These are phyloP conservation scores for Cyberlindnera misumaiensis DNA, from an alignment of 805 yeast species.

Conservation along the genomic window DNA sequence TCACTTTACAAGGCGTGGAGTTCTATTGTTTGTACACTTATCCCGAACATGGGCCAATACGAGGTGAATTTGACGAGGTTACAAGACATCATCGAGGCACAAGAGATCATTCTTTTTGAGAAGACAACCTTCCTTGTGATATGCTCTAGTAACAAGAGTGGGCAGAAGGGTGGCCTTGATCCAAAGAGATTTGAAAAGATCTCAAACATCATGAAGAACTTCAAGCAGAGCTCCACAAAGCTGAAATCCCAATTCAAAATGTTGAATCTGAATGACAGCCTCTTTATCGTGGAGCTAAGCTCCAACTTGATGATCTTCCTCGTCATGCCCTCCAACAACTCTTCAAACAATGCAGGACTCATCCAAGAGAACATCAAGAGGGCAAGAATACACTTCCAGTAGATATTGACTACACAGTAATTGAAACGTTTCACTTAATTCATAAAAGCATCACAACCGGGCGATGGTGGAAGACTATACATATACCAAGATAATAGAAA, in stretches of 20 bases:
- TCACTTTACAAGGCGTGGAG: slow-evolving; percentile 87
- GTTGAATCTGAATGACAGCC: slow-evolving; percentile 55
- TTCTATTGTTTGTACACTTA: slow-evolving; percentile 86
- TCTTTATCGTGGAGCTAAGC: slow-evolving; percentile 49
- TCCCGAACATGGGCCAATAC: slow-evolving; percentile 81
- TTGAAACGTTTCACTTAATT: not conserved
- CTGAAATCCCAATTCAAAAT: slow-evolving; percentile 79
- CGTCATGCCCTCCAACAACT: slow-evolving; percentile 37
- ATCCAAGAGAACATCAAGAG: slow-evolving; percentile 51
- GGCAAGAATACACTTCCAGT: slow-evolving; percentile 47
- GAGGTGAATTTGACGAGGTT: slow-evolving; percentile 70
- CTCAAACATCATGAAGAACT: slow-evolving; percentile 87
- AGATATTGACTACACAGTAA: slow-evolving; percentile 1
- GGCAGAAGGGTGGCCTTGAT: slow-evolving; percentile 40
- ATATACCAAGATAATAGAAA: not conserved
- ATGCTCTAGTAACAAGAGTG: slow-evolving; percentile 31
- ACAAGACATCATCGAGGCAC: slow-evolving; percentile 70
- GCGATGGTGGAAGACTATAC: not conserved
- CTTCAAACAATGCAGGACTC: slow-evolving; percentile 34
- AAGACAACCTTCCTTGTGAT: slow-evolving; percentile 77
- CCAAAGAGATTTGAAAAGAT: slow-evolving; percentile 94
- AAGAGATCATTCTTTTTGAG: slow-evolving; percentile 87
- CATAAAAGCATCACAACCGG: not conserved
- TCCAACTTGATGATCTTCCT: slow-evolving; percentile 58
- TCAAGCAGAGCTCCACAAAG: slow-evolving; percentile 86